Percentiles rank a stretch among this genome's conserved stretches.
Conservation (phyloP, 2,329 filamentous ascomycete species). For the Scedosporium dehoogii region DNA sequence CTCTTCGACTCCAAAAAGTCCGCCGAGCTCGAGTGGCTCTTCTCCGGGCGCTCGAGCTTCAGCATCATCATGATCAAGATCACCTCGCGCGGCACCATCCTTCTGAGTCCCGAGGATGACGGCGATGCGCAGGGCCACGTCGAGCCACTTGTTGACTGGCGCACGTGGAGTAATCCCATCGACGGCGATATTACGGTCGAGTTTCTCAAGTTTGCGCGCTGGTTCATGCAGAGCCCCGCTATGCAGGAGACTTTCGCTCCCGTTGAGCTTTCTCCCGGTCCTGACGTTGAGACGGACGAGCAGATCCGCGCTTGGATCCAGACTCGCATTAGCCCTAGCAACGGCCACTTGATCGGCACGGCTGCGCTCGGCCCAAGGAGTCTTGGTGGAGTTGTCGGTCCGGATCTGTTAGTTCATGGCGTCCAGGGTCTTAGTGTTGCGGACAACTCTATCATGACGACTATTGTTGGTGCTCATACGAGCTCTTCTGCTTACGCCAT, state of each 20-base stretch:
- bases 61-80: conserved; percentile 22
- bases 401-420: conserved; percentile 26
- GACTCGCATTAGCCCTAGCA: conserved; percentile 9
- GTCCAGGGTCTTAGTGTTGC: conserved; percentile 27
- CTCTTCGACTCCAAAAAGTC: conserved; percentile 13
- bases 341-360: conserved; percentile 11
- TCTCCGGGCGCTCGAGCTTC: conserved; percentile 8
- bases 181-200: conserved; percentile 37
- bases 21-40: conserved; percentile 15
- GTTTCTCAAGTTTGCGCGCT: conserved; percentile 27
- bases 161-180: conserved; percentile 34
- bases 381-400: conserved; percentile 10
- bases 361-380: conserved; percentile 9
- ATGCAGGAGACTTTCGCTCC: conserved; percentile 22
- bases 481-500: conserved; percentile 35
- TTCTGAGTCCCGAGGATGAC: conserved; percentile 32
- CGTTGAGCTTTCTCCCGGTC: conserved; percentile 25
- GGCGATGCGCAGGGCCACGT: conserved; percentile 24
- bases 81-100: conserved; percentile 42
- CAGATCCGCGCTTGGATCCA: conserved; percentile 13
- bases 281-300: conserved; percentile 18
- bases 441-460: conserved; percentile 29
- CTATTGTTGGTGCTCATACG: conserved; percentile 30
- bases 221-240: conserved; percentile 18
- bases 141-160: conserved; percentile 37